phyloP scores from a whole-genome alignment of 306 rosid species.

The Cercis canadensis region DNA sequence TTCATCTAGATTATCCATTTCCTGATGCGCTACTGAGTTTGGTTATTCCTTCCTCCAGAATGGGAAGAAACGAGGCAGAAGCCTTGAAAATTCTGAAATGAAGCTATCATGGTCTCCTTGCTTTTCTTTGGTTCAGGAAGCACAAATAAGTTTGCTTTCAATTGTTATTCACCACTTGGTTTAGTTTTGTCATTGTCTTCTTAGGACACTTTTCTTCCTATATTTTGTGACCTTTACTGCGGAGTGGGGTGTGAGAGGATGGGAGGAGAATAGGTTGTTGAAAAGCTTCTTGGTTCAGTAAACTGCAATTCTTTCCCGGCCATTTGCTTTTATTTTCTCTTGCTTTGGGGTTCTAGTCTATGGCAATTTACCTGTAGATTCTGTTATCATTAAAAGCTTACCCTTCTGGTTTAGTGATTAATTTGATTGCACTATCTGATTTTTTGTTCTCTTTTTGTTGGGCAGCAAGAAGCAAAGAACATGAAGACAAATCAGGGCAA shows the following conservation, averaged over 20 bases:
- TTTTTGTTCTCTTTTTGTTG: constrained; percentile 25
- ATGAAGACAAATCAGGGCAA: constrained; percentile 50
- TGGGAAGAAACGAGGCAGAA: constrained; percentile 8
- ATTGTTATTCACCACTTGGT: background rate
- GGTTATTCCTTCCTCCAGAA: background rate
- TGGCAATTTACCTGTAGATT: background rate
- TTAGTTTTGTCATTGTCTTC: too few species aligned
- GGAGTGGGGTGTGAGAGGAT: background rate
- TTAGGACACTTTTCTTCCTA: background rate
- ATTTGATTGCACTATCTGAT: constrained; percentile 20
- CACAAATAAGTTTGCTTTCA: constrained; percentile 19
- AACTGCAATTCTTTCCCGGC: constrained; percentile 3
- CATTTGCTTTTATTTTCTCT: constrained; percentile 11
- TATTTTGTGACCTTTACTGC: background rate
- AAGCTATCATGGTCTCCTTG: background rate
- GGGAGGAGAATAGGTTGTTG: constrained; percentile 5
- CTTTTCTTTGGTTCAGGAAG: constrained; percentile 9
- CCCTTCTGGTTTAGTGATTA: constrained; percentile 26
- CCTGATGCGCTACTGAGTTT: background rate
- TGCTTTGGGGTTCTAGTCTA: constrained; percentile 3
- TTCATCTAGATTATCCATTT: background rate
- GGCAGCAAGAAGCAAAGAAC: constrained; percentile 75
- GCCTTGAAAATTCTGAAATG: constrained; percentile 10
- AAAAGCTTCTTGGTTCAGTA: background rate
- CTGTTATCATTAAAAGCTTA: constrained; percentile 24